Conservation (phyloP, 345 rosid species). For the Boechera retrofracta region DNA sequence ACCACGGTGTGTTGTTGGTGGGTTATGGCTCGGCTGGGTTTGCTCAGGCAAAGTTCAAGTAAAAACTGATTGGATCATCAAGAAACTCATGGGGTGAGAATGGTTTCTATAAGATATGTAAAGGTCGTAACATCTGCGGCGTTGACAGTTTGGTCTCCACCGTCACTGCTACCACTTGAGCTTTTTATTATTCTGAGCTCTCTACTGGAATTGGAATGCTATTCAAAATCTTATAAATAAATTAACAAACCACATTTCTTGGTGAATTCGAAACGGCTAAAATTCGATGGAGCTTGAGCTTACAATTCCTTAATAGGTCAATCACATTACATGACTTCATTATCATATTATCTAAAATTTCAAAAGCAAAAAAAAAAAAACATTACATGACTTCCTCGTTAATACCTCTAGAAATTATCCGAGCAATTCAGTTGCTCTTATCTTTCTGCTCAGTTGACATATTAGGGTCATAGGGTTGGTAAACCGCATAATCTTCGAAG, state of each 20-base stretch:
- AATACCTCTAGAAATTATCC: neutral
- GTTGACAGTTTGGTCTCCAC: conserved; percentile 91
- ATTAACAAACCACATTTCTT: neutral
- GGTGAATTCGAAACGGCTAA: neutral
- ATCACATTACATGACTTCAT: neutral
- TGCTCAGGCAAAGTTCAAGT: conserved; percentile 74
- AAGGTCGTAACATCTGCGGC: conserved; percentile 78
- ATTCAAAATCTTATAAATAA: conserved; percentile 16
- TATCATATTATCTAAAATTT: neutral
- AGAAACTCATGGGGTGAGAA: conserved; percentile 93
- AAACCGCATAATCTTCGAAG: neutral
- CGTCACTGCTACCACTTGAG: conserved; percentile 58
- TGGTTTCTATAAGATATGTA: conserved; percentile 79
- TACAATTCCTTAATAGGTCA: neutral
- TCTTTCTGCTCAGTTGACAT: neutral
- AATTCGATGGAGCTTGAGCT: neutral
- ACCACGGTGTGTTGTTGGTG: conserved; percentile 84
- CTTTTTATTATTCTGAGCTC: neutral
- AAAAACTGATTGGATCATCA: conserved; percentile 86
- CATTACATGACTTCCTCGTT: neutral
- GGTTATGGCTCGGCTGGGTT: conserved; percentile 86
- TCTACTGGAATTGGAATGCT: neutral
- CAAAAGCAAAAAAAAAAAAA: neutral
- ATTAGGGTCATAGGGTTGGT: neutral
- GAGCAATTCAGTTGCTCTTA: neutral